phyloP scores from a whole-genome alignment of 306 rosid species.

The Prunus padus region DNA sequence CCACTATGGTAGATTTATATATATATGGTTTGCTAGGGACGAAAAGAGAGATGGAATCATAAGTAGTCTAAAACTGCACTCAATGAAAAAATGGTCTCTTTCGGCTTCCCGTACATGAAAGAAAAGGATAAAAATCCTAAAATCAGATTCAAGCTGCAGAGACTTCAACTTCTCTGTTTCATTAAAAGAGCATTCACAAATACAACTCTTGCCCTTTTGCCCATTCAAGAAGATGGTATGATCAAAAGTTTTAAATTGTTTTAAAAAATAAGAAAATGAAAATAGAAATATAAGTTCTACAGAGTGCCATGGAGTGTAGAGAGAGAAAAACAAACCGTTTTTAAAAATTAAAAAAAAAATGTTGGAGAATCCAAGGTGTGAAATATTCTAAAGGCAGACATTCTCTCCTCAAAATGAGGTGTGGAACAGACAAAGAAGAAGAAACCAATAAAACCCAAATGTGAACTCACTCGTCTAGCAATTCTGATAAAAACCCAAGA shows the following conservation, averaged over 20 bases:
- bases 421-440: conserved; percentile 20
- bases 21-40: conserved; percentile 40
- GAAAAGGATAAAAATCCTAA: conserved; percentile 55
- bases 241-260: neutral
- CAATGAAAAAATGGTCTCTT: conserved; percentile 51
- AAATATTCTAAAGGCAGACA: conserved; percentile 37
- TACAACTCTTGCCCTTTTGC: conserved; percentile 23
- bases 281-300: neutral
- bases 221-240: conserved; percentile 14
- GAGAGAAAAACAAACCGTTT: conserved; percentile 21
- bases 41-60: conserved; percentile 36
- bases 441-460: conserved; percentile 15
- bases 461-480: neutral
- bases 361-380: conserved; percentile 37
- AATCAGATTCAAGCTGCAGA: conserved; percentile 42
- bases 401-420: conserved; percentile 45
- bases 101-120: conserved; percentile 71
- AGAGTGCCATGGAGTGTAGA: conserved; percentile 14
- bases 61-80: conserved; percentile 48
- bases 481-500: conserved; percentile 1
- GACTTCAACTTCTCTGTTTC: conserved; percentile 22
- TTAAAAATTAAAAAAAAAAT: neutral
- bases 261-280: conserved; percentile 1
- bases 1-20: conserved; percentile 53
- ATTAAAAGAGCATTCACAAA: conserved; percentile 21